Evolutionary conservation across 1,284 basidiomycete species (phyloP).

Genomic region (Ganoderma boninense): DNA sequence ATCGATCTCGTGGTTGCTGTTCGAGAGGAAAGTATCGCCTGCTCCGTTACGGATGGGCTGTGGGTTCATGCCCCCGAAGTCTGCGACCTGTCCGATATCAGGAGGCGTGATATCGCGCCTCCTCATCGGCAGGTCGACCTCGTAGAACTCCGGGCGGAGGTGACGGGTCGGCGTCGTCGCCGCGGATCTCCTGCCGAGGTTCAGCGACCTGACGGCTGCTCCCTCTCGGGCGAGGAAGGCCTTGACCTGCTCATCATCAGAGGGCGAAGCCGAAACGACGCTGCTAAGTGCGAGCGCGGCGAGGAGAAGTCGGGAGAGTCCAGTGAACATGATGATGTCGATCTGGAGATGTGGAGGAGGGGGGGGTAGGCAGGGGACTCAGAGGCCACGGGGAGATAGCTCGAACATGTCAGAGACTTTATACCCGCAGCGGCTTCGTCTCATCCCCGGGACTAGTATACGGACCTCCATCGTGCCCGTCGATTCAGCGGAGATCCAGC

Average conservation of each 20-base stretch:
- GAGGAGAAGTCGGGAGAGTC: slow-evolving; percentile 25
- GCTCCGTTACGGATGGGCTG: slow-evolving; percentile 42
- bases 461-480: neutral
- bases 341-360: slow-evolving; percentile 1
- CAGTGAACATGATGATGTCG: slow-evolving; percentile 19
- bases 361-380: neutral
- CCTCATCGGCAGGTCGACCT: slow-evolving; percentile 8
- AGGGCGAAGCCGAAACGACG: slow-evolving; percentile 14
- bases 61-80: slow-evolving; percentile 35
- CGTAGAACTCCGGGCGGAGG: slow-evolving; percentile 32
- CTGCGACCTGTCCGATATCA: slow-evolving; percentile 39
- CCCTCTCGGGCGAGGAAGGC: slow-evolving; percentile 29
- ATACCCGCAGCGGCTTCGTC: slow-evolving; percentile 20
- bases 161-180: slow-evolving; percentile 34
- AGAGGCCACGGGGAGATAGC: slow-evolving; percentile 2
- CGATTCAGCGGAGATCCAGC: slow-evolving; percentile 9
- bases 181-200: slow-evolving; percentile 33
- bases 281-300: slow-evolving; percentile 24
- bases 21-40: slow-evolving; percentile 39
- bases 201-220: slow-evolving; percentile 28
- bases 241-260: slow-evolving; percentile 23
- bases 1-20: slow-evolving; percentile 37
- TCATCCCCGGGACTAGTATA: neutral
- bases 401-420: slow-evolving; percentile 4
- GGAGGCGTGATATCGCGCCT: slow-evolving; percentile 36